These are phyloP conservation scores for Daldinia childiae DNA, from an alignment of 495 filamentous ascomycete species.

Conservation along the genomic window DNA sequence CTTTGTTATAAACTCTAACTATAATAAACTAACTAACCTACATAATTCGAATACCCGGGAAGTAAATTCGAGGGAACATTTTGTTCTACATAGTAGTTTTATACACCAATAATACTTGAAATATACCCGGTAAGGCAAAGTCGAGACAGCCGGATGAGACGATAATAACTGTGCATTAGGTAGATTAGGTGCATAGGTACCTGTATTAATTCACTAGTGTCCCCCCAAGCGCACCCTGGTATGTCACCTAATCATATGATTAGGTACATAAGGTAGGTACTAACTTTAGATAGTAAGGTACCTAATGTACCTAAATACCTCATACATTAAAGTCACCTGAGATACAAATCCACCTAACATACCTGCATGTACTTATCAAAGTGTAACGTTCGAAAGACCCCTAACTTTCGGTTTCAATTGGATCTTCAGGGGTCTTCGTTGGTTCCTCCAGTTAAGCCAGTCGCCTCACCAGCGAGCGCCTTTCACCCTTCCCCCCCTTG, in stretches of 20 bases:
- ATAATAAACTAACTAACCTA: too few relatives aligned
- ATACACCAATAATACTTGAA: too few relatives aligned
- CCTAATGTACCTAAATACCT: background rate
- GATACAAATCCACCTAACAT: too few relatives aligned
- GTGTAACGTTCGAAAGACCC: background rate
- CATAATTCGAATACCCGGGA: background rate
- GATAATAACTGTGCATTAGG: background rate
- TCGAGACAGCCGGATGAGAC: background rate
- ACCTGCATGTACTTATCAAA: background rate
- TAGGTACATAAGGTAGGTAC: too few relatives aligned
- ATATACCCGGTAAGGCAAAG: background rate
- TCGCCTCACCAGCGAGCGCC: constrained; percentile 11
- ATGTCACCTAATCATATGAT: background rate
- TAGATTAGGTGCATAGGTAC: background rate
- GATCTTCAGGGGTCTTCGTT: constrained; percentile 36
- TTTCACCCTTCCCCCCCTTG: constrained; percentile 12
- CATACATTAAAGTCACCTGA: too few relatives aligned
- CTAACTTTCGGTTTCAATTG: constrained; percentile 15
- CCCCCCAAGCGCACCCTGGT: background rate
- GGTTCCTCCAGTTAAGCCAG: constrained; percentile 17
- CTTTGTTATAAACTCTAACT: too few relatives aligned
- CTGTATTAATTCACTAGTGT: too few relatives aligned
- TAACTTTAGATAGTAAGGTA: background rate
- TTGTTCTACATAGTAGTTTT: too few relatives aligned
- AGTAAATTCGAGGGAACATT: background rate